Evolutionary conservation across 2,329 filamentous ascomycete species (phyloP).

Genomic region (Penicillium verrucosum): DNA sequence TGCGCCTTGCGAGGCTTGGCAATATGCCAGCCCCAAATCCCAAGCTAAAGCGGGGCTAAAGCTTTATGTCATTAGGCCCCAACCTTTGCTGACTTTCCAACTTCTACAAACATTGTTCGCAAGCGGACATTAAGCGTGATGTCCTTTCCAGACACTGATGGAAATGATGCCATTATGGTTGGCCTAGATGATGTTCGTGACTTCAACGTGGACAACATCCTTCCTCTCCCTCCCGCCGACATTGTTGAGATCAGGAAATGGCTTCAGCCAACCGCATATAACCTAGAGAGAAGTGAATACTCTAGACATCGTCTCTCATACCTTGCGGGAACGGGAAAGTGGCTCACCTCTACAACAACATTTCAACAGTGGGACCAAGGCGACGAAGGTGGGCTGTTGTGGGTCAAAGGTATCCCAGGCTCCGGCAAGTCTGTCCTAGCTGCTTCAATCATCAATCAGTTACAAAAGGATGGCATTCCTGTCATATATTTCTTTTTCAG

Average conservation of each 20-base stretch:
- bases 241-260: background rate
- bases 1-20: too few relatives aligned
- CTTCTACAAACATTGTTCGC: background rate
- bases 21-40: too few relatives aligned
- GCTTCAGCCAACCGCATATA: background rate
- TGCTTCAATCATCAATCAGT: conserved; percentile 16
- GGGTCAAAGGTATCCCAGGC: conserved; percentile 26
- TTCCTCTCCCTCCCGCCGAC: background rate
- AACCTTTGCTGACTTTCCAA: background rate
- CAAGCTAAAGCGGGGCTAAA: background rate
- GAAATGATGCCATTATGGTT: background rate
- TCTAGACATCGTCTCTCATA: background rate
- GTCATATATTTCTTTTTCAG: conserved; percentile 25
- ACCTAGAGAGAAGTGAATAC: background rate
- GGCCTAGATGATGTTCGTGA: background rate
- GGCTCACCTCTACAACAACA: background rate
- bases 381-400: conserved; percentile 14
- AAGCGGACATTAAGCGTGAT: background rate
- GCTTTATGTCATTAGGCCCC: background rate
- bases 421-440: conserved; percentile 27
- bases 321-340: background rate
- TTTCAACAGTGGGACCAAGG: conserved; percentile 18
- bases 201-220: background rate
- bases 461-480: conserved; percentile 2
- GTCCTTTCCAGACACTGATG: background rate